These are phyloP conservation scores for Teratosphaeriaceae sp. DNA, from an alignment of 2,329 filamentous ascomycete species.

Conservation along the genomic window DNA sequence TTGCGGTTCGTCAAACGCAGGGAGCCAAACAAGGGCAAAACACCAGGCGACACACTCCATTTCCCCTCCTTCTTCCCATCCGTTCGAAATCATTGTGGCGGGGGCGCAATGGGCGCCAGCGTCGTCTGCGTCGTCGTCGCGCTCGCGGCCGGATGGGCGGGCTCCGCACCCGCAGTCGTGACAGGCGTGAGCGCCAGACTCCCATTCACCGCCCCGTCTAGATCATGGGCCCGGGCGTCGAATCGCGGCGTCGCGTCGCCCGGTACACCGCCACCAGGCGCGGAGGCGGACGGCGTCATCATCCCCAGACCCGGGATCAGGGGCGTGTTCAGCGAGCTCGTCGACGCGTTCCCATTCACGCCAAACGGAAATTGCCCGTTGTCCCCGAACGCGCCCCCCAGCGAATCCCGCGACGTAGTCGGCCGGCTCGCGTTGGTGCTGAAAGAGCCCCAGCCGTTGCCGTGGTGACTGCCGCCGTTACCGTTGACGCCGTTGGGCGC, in stretches of 20 bases:
- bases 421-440: constrained; percentile 57
- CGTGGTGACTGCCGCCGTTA: constrained; percentile 10
- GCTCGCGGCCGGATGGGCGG: too few relatives aligned
- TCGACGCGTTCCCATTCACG: constrained; percentile 34
- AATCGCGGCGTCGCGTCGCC: constrained; percentile 32
- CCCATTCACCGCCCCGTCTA: constrained; percentile 4
- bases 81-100: constrained; percentile 18
- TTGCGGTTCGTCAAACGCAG: background rate
- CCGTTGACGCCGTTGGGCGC: constrained; percentile 25
- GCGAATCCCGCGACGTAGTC: constrained; percentile 56
- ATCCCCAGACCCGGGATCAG: constrained; percentile 34
- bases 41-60: background rate
- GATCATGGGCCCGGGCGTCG: constrained; percentile 18
- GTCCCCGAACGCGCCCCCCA: constrained; percentile 52
- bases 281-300: constrained; percentile 11
- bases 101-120: constrained; percentile 33
- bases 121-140: too few relatives aligned
- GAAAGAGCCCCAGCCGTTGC: constrained; percentile 38
- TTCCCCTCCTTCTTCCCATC: background rate
- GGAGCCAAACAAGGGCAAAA: background rate
- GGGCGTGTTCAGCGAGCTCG: constrained; percentile 31
- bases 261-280: constrained; percentile 6
- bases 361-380: constrained; percentile 62
- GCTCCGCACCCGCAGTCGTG: background rate
- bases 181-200: constrained; percentile 8